These are phyloP conservation scores for Fusarium sp. DNA, from an alignment of 2,329 filamentous ascomycete genomes.

Conservation along the genomic window DNA sequence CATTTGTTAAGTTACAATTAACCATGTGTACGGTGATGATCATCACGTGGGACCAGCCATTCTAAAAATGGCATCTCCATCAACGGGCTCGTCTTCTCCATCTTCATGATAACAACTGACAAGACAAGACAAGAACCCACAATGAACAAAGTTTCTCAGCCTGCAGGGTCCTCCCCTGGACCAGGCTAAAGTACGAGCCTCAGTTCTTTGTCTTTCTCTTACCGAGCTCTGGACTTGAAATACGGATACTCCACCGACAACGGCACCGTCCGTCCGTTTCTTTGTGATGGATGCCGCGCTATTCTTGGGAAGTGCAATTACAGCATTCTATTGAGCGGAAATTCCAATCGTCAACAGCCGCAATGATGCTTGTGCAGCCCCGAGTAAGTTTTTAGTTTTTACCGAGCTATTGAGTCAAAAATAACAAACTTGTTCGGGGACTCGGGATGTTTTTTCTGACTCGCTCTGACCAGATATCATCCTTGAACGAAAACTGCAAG, in stretches of 20 bases:
- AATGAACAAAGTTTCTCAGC: conserved; percentile 17
- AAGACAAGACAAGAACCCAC: not conserved
- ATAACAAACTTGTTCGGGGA: conserved; percentile 9
- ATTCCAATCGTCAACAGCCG: conserved; percentile 8
- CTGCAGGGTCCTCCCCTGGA: conserved; percentile 40
- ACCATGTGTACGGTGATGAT: conserved; percentile 1
- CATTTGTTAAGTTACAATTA: not conserved
- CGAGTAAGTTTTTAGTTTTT: not conserved
- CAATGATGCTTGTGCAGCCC: not conserved
- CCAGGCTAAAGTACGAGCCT: conserved; percentile 30
- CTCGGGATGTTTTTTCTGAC: conserved; percentile 1
- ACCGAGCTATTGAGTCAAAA: not conserved
- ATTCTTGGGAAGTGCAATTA: not conserved
- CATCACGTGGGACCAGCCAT: conserved; percentile 4
- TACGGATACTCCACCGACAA: not conserved
- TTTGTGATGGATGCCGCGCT: not conserved
- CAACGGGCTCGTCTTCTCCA: not conserved
- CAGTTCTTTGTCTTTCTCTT: conserved; percentile 21
- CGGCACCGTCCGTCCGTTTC: not conserved
- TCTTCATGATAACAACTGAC: conserved; percentile 9
- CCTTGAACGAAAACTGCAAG: conserved; percentile 34
- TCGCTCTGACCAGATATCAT: not conserved
- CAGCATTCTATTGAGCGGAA: not conserved
- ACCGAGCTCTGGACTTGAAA: conserved; percentile 7
- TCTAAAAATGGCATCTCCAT: conserved; percentile 15